Evolutionary conservation across 169 alveolate species (phyloP).

Genomic region (Plasmodium inui): DNA sequence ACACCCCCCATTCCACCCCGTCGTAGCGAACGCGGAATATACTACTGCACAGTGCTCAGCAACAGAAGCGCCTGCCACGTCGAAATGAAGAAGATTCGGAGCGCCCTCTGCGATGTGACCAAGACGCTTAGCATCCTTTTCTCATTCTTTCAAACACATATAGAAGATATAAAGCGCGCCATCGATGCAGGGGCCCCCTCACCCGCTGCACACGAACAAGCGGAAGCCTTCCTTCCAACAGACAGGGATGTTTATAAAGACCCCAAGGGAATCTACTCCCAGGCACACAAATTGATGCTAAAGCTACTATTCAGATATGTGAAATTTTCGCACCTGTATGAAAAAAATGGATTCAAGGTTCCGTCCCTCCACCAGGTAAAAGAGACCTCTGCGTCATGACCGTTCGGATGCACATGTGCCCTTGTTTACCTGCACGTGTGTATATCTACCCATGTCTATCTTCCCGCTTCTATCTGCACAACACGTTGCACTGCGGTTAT

Average conservation of each 20-base stretch:
- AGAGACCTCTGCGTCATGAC: neutral
- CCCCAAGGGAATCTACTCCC: conserved; percentile 27
- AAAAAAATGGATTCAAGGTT: conserved; percentile 10
- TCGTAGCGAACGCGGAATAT: conserved; percentile 30
- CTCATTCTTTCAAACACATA: conserved; percentile 35
- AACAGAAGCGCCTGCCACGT: conserved; percentile 56
- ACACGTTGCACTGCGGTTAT: neutral
- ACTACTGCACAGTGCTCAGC: conserved; percentile 40
- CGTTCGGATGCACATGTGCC: neutral
- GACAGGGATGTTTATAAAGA: conserved; percentile 33
- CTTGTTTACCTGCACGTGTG: too few relatives aligned
- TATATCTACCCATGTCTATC: too few relatives aligned
- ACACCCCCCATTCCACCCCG: neutral
- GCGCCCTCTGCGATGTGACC: conserved; percentile 52
- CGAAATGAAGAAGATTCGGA: conserved; percentile 36
- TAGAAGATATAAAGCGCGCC: conserved; percentile 2
- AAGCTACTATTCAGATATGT: conserved; percentile 48
- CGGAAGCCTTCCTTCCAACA: neutral
- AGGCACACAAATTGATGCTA: conserved; percentile 38
- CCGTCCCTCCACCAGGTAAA: conserved; percentile 33
- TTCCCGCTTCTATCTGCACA: neutral
- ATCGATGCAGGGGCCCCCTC: neutral
- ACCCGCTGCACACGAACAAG: neutral
- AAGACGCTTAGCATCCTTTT: conserved; percentile 6
- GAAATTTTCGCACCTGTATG: conserved; percentile 8